Percentiles rank a stretch among this genome's conserved stretches.
Conservation (phyloP, 345 rosid species). For the Carallia brachiata region DNA sequence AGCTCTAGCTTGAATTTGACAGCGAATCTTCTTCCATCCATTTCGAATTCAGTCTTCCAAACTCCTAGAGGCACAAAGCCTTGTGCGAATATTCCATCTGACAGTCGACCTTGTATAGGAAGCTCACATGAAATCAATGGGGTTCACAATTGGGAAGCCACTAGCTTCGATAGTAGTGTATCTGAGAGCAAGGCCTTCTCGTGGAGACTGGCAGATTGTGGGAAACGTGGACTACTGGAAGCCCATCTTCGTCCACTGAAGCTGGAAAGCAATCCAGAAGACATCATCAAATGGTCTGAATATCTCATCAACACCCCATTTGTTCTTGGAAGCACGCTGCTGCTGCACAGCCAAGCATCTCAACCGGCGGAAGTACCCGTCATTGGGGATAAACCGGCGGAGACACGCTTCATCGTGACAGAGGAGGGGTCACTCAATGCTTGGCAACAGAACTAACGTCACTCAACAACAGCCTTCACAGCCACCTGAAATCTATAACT, state of each 20-base stretch:
- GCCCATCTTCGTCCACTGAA: conserved; percentile 16
- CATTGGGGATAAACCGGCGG: conserved; percentile 26
- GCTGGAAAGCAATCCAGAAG: conserved; percentile 26
- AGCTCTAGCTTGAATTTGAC: conserved; percentile 26
- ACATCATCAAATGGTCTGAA: conserved; percentile 53
- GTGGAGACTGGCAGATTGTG: conserved; percentile 36
- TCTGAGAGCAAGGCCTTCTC: conserved; percentile 36
- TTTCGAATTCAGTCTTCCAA: conserved; percentile 43
- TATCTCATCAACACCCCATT: conserved; percentile 41
- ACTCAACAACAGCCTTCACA: conserved; percentile 16
- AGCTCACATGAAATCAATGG: conserved; percentile 23
- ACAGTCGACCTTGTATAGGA: conserved; percentile 20
- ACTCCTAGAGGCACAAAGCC: conserved; percentile 50
- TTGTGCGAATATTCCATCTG: conserved; percentile 52
- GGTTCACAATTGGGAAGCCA: conserved; percentile 33
- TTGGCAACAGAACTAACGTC: conserved; percentile 29
- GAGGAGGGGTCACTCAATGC: conserved; percentile 13
- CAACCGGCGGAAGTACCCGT: conserved; percentile 14
- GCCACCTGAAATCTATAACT: conserved; percentile 31
- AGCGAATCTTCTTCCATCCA: conserved; percentile 25
- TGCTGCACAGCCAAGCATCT: conserved; percentile 30
- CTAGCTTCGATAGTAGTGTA: conserved; percentile 29
- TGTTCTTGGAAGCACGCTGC: conserved; percentile 26
- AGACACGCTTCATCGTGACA: conserved; percentile 19
- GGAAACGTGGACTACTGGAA: conserved; percentile 25